A percentile compares a stretch with the other conserved stretches of the same genome.
These are phyloP conservation scores for Gomphus sp. DNA, from an alignment of 1,284 basidiomycete genomes.

Conservation along the genomic window DNA sequence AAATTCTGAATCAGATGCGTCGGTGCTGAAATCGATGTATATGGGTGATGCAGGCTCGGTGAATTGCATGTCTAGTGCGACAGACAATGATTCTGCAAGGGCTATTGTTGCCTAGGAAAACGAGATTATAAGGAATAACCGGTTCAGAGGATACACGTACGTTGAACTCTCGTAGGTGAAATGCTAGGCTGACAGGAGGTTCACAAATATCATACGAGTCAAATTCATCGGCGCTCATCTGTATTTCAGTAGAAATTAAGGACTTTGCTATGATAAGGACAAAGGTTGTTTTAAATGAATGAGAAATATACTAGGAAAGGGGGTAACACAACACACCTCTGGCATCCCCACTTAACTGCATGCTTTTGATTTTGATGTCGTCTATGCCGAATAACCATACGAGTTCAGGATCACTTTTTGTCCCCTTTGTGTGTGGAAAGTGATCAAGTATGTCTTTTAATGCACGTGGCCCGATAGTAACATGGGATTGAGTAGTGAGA, in stretches of 20 bases:
- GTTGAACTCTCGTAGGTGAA: conserved; percentile 75
- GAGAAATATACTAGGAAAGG: too few relatives aligned
- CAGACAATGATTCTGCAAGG: conserved; percentile 60
- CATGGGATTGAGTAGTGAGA: conserved; percentile 43
- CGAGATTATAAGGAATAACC: conserved; percentile 3
- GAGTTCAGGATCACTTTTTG: conserved; percentile 63
- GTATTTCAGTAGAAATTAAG: conserved; percentile 63
- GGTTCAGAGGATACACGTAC: conserved; percentile 30
- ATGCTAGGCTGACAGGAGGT: conserved; percentile 56
- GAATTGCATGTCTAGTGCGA: conserved; percentile 60
- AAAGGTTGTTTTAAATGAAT: background rate
- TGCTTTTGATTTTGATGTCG: conserved; percentile 59
- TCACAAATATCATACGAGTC: conserved; percentile 58
- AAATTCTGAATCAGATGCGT: conserved; percentile 37
- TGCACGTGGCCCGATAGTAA: conserved; percentile 60
- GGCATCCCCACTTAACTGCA: conserved; percentile 53
- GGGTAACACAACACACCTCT: conserved; percentile 36
- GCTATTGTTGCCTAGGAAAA: conserved; percentile 56
- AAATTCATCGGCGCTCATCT: conserved; percentile 66
- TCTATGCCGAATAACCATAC: conserved; percentile 62
- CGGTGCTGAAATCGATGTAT: conserved; percentile 63
- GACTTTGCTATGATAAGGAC: conserved; percentile 35
- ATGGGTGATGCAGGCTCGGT: conserved; percentile 62
- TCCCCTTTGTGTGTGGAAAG: conserved; percentile 52
- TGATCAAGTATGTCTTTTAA: conserved; percentile 74